Base-by-base conservation (phyloP, 768 basidiomycete genomes). In the Calocera viscosa region DNA sequence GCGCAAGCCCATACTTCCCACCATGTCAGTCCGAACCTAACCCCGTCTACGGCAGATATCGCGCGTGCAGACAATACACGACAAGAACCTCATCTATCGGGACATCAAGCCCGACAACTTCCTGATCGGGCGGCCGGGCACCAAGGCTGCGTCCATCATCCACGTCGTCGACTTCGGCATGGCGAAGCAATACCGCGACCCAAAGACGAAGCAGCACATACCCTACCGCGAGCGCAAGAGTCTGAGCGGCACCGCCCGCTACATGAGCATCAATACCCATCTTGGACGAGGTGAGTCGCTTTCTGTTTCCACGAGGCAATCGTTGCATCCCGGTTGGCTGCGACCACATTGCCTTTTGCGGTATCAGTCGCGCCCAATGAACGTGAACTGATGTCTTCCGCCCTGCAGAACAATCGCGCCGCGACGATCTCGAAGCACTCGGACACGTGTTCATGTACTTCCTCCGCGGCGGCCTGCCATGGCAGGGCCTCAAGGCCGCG, bases 371-470 rank as follows among this genome's bases (percentile, higher is more conserved):
- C 11, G 33, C 7, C 5, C 7, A 19, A 32, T 38, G 47, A 22
- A 34, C 19, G 34, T 63, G 38, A 28, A 47, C 47, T 32, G 12
- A 19, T 26, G 35, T 28, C n/a, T 33, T 40, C 49, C 16, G 24
- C 24, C 47, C 19, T 30, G 35, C 67, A 79, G 80, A 81, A 71
- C 80, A 81, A 75, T 80, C 79, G n/a, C 74, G 96, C 69, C 83
- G 96, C 76, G 96, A 99, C 77, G 96, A 99, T 78, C 80, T 99
- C 35, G 96, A 99, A 80, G 91, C 96, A n/a, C 84, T 99, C 24
- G 96, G 96, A 1, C 96, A 99, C 79, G 96, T 99, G 72, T 99
- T 99, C 81, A 96, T 99, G 91, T 99, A 99, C 80, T 98, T 99
- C 79, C 78, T 98, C 64, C 85, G 96, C 65, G 96, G 96, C 24